Base-by-base conservation (phyloP, 495 filamentous ascomycete species). In the Melanomma pulvis-pyrius region DNA sequence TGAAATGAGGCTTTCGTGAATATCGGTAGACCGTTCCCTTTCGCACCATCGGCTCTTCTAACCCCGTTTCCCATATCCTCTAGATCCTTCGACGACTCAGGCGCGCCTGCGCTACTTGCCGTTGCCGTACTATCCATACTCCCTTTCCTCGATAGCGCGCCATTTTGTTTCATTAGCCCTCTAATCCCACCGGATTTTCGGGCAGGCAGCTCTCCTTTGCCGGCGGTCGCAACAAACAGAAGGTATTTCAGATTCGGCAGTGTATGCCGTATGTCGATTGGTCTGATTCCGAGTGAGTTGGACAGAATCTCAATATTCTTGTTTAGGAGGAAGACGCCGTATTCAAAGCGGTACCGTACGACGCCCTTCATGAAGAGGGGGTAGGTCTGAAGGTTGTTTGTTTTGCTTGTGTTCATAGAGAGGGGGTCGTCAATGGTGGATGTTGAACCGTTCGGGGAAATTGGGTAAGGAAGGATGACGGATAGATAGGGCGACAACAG, bases 221-320 rank as follows among this genome's bases (percentile, higher is more conserved):
- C 90, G 0, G 91, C 89, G 22, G 89, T 91, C 48, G 92, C 86
- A 3, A 96, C 87, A 65, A 91, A 96, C 2, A 97, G 79, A n/a
- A 97, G 77, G 65, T 96, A 96, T 76, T 96, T 96, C 21, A 98
- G 77, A 70, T 98, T 98, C 39, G 92, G 91, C 17, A 97, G 79
- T 2, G 93, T 98, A 63, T 96, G 90, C 0, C 94, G 82, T 15
- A 96, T 89, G 75, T 98, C 94, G 41, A 96, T 82, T 11, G 92
- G 84, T 48, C 86, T 84, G 1, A 97, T 74, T 0, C 88, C 90
- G 61, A 89, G 85, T n/a, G 83, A 80, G 61, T 82, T 84, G 65
- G 92, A 90, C 29, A 98, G 80, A 44, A 90, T 82, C 77, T 98
- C 93, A 49, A 98, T 91, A 70, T 97, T 82, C 72, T 97, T 93